These are phyloP conservation scores for Rhizoclosmatium globosum DNA, from an alignment of 192 early-diverging fungal species.

Conservation along the genomic window DNA sequence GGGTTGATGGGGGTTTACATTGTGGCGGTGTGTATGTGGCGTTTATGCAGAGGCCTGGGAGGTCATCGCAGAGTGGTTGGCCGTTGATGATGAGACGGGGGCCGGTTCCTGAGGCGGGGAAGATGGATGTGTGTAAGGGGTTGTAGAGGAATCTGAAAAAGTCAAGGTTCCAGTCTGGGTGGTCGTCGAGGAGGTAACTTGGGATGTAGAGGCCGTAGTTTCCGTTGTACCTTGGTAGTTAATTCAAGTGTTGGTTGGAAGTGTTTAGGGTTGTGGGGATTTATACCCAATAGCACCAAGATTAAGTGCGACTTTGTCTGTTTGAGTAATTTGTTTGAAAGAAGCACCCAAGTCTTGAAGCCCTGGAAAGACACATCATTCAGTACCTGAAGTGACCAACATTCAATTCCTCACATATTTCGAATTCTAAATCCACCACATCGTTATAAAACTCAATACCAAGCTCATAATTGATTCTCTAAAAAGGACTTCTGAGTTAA, in stretches of 20 bases:
- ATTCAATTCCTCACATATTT: no score
- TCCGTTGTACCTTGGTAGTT: not conserved
- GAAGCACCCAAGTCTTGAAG: not conserved
- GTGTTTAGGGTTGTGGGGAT: no score
- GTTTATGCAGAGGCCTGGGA: not conserved
- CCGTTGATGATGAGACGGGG: not conserved
- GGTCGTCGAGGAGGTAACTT: not conserved
- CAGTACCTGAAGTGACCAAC: no score
- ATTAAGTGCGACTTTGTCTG: no score
- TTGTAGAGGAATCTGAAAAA: conserved; percentile 31
- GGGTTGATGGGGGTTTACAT: no score
- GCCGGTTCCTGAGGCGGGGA: not conserved
- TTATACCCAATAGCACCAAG: not conserved
- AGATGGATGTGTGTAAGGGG: not conserved
- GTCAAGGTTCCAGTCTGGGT: conserved; percentile 13
- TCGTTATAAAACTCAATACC: no score
- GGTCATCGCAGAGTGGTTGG: not conserved
- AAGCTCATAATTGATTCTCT: no score
- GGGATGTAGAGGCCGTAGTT: conserved; percentile 18
- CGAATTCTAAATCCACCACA: no score
- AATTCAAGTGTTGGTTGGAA: no score
- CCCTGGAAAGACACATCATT: not conserved
- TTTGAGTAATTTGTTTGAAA: no score
- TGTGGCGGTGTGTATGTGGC: not conserved
- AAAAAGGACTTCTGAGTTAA: no score